phyloP scores from a whole-genome alignment of 345 rosid species.

The Hypericum perforatum region DNA sequence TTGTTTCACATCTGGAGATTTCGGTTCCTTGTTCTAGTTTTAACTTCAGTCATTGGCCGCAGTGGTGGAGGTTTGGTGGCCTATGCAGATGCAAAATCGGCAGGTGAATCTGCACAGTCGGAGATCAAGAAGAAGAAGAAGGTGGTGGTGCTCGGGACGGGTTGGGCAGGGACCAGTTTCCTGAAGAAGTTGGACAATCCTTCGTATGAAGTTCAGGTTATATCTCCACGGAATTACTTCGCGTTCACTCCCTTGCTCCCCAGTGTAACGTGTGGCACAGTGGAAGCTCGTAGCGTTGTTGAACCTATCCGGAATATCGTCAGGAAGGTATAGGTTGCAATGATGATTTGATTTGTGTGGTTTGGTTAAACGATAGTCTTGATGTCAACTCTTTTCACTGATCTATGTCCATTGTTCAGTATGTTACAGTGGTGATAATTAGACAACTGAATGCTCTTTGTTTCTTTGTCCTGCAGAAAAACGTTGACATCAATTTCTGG shows the following conservation, averaged over 20 bases:
- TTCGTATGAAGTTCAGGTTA: conserved; percentile 67
- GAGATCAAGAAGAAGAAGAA: conserved; percentile 68
- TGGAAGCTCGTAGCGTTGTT: conserved; percentile 91
- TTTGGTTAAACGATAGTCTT: no score
- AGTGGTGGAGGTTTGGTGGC: conserved; percentile 89
- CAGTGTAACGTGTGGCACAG: conserved; percentile 92
- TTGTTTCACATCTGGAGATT: background rate
- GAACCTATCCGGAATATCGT: conserved; percentile 92
- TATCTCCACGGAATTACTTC: conserved; percentile 95
- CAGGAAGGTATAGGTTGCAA: conserved; percentile 38
- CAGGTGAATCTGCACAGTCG: conserved; percentile 26
- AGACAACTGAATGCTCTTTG: background rate
- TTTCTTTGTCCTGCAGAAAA: conserved; percentile 33
- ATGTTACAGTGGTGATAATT: no score
- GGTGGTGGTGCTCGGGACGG: conserved; percentile 92
- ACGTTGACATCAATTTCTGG: conserved; percentile 40
- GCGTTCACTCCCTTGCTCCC: conserved; percentile 98
- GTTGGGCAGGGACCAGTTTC: conserved; percentile 97
- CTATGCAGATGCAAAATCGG: conserved; percentile 57
- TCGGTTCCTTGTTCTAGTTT: conserved; percentile 8
- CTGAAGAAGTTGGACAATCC: conserved; percentile 57
- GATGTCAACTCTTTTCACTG: no score
- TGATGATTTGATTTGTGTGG: no score
- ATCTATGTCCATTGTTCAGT: no score
- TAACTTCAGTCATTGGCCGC: conserved; percentile 9